Base-by-base conservation (phyloP, 179 eudicot genomes). In the Spergularia azorica region DNA sequence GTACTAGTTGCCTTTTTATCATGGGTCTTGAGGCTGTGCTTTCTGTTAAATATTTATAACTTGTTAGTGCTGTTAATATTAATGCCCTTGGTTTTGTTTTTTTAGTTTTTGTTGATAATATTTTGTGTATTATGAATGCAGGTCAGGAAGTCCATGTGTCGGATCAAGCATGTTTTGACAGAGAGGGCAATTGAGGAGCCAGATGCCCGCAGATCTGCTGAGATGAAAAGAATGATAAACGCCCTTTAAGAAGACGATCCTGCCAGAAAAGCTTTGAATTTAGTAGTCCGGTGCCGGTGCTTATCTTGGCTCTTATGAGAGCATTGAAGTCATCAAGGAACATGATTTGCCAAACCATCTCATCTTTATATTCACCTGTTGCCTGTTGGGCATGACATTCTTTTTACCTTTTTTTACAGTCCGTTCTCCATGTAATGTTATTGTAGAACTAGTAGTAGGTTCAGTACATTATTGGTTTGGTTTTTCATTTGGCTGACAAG, bases 181-280 rank as follows among this genome's bases (percentile, higher is more conserved):
- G 97, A 94, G 83, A 92, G 94, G 83, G 96, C 94, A 41, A 94
- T 92, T 54, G 96, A 85, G 68, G 97, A 94, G 66, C 87, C 94
- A 38, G 97, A 94, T 88, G 84, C 96, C n/a, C 83, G 98, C 79
- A 87, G 96, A 80, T 85, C 90, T 41, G 89, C 92, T 3, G 97
- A 90, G 81, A 92, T 92, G 94, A 94, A 89, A 78, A 87, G 92
- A 79, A 87, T 90, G 97, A 83, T 94, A 57, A 94, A 94, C 75
- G 82, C 91, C 70, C 82, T 90, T 9, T 91, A 83, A 83, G 62
- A 9, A 12, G 76, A 76, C 3, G 26, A 56, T 55, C 36, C 54
- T 68, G 9, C 63, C 54, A 18, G 57, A 21, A 52, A 39, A 15
- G 7, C 10, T 32, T 17, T 72, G 71, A 55, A 55, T 41, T 15